Base-by-base conservation (phyloP, 2,329 filamentous ascomycete genomes). In the Pyricularia sp. region DNA sequence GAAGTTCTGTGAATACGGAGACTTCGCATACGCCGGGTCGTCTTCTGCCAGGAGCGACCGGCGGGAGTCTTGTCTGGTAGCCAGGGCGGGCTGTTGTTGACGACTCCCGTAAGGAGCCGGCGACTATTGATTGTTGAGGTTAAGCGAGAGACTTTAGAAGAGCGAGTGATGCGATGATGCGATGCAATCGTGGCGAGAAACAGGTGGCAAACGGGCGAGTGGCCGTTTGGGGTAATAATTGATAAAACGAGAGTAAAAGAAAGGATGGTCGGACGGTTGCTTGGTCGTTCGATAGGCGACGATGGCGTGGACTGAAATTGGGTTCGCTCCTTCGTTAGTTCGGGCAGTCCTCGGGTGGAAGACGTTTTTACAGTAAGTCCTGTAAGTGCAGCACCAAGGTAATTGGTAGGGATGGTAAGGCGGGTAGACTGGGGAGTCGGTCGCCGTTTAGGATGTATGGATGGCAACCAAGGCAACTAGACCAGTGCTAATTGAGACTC, bases 41-140 rank as follows among this genome's bases (percentile, higher is more conserved):
- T 77, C 76, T 67, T 72, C 73, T 68, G 73, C 73, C 70, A 81
- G 72, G 63, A 79, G 75, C 63, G 77, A 80, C 71, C 77, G 78
- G 71, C 78, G 77, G 49, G 76, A 74, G 65, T 80, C 78, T 69
- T 75, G 75, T 71, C 75, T 74, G 70, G 73, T 76, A 74, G 78
- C 78, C 79, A 81, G 75, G 75, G 70, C 75, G 76, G 75, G 75
- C 76, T 71, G 70, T 67, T 73, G 69, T 68, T 64, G 64, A 65
- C 66, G 70, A 72, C 72, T 69, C 72, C 69, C 69, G 66, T 12
- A 33, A 64, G 63, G 65, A 67, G 66, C 40, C 59, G 66, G 66
- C 16, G 33, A n/a, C 53, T 31, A 2, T 65, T 57, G 33, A 16
- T 16, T 62, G 33, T 62, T 40, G 40, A 49, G 5, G 16, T 49